Base-by-base conservation (phyloP, 805 yeast genomes). In the Lachancea kluyveri region DNA sequence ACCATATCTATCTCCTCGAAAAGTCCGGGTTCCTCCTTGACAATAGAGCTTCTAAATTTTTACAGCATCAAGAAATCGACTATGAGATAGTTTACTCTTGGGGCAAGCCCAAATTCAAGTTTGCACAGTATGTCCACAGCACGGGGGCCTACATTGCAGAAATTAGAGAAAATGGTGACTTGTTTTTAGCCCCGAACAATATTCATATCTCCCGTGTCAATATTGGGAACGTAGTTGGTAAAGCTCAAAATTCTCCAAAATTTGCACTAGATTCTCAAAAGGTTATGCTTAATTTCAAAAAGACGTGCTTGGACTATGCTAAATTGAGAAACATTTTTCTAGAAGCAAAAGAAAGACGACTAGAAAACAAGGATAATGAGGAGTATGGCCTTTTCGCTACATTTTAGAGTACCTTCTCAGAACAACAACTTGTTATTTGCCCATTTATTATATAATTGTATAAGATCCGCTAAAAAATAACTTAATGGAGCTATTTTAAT, bases 61-160 rank as follows among this genome's bases (percentile, higher is more conserved):
- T 83, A 54, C 66, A 67, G 29, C 70, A 65, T 25, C 52, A 61
- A 26, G 59, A 62, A 17, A 62, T 46, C 4, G 64, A 63, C 15
- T 73, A 83, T 45, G 87, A 84, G 26, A 78, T 88, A 13, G 52
- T 66, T 11, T 90, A 87, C 55, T 82, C 95, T 12, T 90, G 97
- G 97, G 97, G 97, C 2, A 72, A 68, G 36, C 94, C 95, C 2
- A 65, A 64, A 20, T 87, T 83, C 62, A 74, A 78, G 48, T 82
- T 74, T 55, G 86, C 85, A 1, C 98, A 92, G 57, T 94, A 82
- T 51, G 79, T 92, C 30, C 98, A 92, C 54, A 70, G 67, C 37
- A 76, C 94, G 0, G 99, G 99, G 2, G 78, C 84, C 1, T 85
- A 88, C 47, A 75, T 92, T 33, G 94, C 92, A 2, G 96, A 90